Conservation (phyloP, 805 yeast species). For the Wickerhamomyces pijperi region DNA sequence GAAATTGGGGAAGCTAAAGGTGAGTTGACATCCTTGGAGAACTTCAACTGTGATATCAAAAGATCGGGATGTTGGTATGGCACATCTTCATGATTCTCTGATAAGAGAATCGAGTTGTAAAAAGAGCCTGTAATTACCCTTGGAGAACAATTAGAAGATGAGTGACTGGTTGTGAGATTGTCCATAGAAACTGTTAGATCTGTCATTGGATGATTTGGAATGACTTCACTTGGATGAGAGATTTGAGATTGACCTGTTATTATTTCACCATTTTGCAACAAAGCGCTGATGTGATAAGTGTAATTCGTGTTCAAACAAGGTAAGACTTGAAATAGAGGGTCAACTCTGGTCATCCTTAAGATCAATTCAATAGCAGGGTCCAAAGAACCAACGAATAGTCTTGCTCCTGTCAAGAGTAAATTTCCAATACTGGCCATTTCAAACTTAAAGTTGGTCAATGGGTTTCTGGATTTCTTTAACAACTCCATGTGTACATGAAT, state of each 20-base stretch:
- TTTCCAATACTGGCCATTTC: constrained; percentile 82
- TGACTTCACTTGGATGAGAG: constrained; percentile 59
- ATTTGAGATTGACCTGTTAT: constrained; percentile 90
- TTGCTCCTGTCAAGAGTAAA: constrained; percentile 67
- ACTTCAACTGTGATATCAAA: constrained; percentile 61
- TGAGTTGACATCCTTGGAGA: constrained; percentile 43
- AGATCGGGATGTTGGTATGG: constrained; percentile 73
- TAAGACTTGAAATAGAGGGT: constrained; percentile 41
- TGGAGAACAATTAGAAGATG: constrained; percentile 4
- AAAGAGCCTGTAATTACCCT: background rate
- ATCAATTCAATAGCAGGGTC: constrained; percentile 77
- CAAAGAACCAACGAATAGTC: constrained; percentile 73
- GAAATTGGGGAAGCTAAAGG: constrained; percentile 69
- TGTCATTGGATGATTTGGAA: background rate
- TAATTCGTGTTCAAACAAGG: constrained; percentile 82
- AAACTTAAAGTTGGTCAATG: constrained; percentile 50
- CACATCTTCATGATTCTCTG: constrained; percentile 36
- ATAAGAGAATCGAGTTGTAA: background rate
- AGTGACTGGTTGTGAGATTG: constrained; percentile 1
- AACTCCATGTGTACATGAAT: constrained; percentile 73
- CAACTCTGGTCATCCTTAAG: constrained; percentile 49
- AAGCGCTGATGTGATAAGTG: constrained; percentile 78
- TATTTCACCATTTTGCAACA: constrained; percentile 53
- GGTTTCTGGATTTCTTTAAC: constrained; percentile 49
- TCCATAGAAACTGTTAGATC: background rate